A percentile compares a stretch with the other conserved stretches of the same genome.
These are phyloP conservation scores for Knufia fluminis DNA, from an alignment of 2,329 filamentous ascomycete genomes.

Conservation along the genomic window DNA sequence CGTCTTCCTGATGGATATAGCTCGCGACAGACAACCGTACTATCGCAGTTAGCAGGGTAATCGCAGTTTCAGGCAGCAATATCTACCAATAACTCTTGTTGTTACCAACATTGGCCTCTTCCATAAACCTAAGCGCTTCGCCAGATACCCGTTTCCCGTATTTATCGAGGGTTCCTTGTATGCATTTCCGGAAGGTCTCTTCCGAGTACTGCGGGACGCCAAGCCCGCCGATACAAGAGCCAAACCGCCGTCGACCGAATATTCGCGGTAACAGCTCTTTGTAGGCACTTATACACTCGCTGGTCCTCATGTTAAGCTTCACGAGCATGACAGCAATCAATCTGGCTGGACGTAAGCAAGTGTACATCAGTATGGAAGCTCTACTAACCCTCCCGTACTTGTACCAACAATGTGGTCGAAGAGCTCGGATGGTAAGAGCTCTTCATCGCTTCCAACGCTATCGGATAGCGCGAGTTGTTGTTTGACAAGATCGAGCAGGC, in stretches of 20 bases:
- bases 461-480: slow-evolving; percentile 11
- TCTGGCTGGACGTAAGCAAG: slow-evolving; percentile 22
- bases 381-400: slow-evolving; percentile 30
- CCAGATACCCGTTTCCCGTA: not conserved
- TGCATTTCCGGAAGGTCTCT: slow-evolving; percentile 12
- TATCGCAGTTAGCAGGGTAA: slow-evolving; percentile 1
- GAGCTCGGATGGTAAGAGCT: slow-evolving; percentile 29
- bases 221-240: slow-evolving; percentile 15
- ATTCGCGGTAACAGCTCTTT: slow-evolving; percentile 26
- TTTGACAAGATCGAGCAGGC: slow-evolving; percentile 28
- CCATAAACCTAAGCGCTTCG: not conserved
- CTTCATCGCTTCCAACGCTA: not conserved
- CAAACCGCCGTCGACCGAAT: slow-evolving; percentile 14
- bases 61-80: slow-evolving; percentile 12
- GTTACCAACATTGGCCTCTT: slow-evolving; percentile 9
- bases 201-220: slow-evolving; percentile 12
- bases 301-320: slow-evolving; percentile 36
- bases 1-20: slow-evolving; percentile 12
- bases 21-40: slow-evolving; percentile 6
- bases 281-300: slow-evolving; percentile 37
- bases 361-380: not conserved
- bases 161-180: slow-evolving; percentile 12
- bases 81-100: slow-evolving; percentile 11
- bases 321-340: slow-evolving; percentile 43
- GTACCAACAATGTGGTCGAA: slow-evolving; percentile 36